Evolutionary conservation across 768 basidiomycete genomes (phyloP), one percentile per base, ranked within the genome.

Genomic region (Lentinus brumalis): DNA sequence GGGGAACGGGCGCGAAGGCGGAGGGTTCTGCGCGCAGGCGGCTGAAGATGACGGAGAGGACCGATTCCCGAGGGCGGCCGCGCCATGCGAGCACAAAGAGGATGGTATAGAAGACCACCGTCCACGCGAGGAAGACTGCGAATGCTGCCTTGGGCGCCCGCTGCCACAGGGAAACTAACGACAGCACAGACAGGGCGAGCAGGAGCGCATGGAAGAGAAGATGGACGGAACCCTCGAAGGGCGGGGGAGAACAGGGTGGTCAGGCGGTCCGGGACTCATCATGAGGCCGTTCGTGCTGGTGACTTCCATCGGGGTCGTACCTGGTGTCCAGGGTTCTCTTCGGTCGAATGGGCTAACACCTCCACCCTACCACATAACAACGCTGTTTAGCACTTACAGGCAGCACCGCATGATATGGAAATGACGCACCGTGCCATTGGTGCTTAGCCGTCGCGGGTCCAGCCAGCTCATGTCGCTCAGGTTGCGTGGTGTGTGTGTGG

Each of bases 391-490:
- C 12, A 50, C 9, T 41, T 15, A 14, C 35, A 51, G 21, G 41
- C 38, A 50, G 55, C 59, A 59, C 18, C 46, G 5, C 21, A 49
- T 26, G 21, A 9, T 50, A 50, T 40, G 12, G 46, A 44, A 16
- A 45, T n/a, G 32, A 76, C 87, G 69, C 71, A 92, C 91, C 76
- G 88, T 84, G 57, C 83, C 81, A 67, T 85, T 87, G 32, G 88
- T 74, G 70, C 86, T 91, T 59, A 90, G 82, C 54, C 92, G 21
- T 26, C 21, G 80, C 53, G 88, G 83, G 58, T 87, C 82, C 38
- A 92, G 76, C 92, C 92, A 93, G 69, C 90, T 90, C 52, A 90
- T 77, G 69, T 93, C 89, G 32, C 85, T 84, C 41, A 91, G 75
- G 62, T 81, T 86, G 58, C 84, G 78, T 32, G 83, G 78, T 15